Conservation (phyloP, 1,139 yeast species). For the Suhomyces ambrosiae region DNA sequence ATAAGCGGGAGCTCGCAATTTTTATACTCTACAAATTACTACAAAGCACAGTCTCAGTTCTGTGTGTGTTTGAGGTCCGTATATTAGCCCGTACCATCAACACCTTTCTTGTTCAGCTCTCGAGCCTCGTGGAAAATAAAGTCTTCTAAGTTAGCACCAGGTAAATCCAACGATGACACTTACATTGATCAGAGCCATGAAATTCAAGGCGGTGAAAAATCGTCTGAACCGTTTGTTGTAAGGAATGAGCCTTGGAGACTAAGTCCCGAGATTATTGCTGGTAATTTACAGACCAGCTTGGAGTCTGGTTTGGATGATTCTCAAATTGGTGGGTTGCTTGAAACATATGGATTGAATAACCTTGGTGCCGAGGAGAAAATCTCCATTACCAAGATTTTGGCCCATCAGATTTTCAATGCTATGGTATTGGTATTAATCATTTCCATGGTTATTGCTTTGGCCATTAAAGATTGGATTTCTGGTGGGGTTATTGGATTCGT, state of each 20-base stretch:
- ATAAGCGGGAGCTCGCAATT: too few species aligned
- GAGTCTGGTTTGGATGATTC: constrained; percentile 50
- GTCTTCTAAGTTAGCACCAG: constrained; percentile 11
- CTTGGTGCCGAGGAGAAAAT: constrained; percentile 64
- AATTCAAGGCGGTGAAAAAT: constrained; percentile 21
- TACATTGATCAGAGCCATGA: constrained; percentile 20
- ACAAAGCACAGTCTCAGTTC: too few species aligned
- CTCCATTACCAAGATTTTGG: constrained; percentile 57
- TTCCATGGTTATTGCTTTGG: constrained; percentile 75
- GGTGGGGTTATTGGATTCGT: constrained; percentile 83
- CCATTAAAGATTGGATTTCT: constrained; percentile 77
- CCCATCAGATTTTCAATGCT: constrained; percentile 77
- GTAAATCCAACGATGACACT: constrained; percentile 15
- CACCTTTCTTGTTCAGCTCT: neutral
- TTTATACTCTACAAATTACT: too few species aligned
- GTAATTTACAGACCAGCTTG: constrained; percentile 39
- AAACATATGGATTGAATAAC: constrained; percentile 56
- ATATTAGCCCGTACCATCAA: neutral
- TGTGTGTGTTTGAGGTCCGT: neutral
- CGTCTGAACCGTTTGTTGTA: constrained; percentile 2
- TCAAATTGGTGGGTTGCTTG: constrained; percentile 31
- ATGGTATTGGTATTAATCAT: constrained; percentile 76
- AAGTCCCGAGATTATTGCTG: constrained; percentile 35
- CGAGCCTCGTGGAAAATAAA: constrained; percentile 11
- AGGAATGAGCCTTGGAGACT: constrained; percentile 36